Evolutionary conservation across 1,139 yeast genomes (phyloP).

Genomic region (Tardiomyces blankii): DNA sequence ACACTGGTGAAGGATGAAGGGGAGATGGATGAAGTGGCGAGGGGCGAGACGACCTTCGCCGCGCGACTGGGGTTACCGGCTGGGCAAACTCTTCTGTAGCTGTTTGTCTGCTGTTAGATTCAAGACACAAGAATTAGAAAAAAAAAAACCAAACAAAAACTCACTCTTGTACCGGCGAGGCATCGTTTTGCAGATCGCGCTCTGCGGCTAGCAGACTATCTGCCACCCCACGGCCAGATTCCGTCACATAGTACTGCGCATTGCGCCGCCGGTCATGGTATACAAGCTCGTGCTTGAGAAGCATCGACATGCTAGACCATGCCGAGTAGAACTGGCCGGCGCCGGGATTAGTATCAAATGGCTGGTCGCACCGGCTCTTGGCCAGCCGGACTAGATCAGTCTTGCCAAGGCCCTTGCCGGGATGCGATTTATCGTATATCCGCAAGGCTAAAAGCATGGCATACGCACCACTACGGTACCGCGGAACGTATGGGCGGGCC

Average conservation of each 20-base stretch:
- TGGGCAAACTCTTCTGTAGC: too few species aligned
- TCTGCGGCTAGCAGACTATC: conserved; percentile 41
- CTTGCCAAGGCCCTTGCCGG: conserved; percentile 41
- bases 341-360: conserved; percentile 46
- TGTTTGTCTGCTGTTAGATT: too few species aligned
- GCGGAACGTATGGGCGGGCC: conserved; percentile 51
- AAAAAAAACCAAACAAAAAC: too few species aligned
- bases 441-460: conserved; percentile 64
- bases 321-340: conserved; percentile 51
- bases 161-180: too few species aligned
- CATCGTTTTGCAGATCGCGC: conserved; percentile 5
- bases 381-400: conserved; percentile 50
- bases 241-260: conserved; percentile 58
- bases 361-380: conserved; percentile 47
- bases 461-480: conserved; percentile 73
- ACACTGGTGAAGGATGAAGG: neutral
- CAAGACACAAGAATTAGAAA: too few species aligned
- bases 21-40: neutral
- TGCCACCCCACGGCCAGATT: conserved; percentile 62
- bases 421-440: conserved; percentile 34
- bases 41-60: neutral
- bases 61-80: neutral
- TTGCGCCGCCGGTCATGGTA: conserved; percentile 37
- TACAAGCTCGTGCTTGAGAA: conserved; percentile 54
- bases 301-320: conserved; percentile 62